Evolutionary conservation across 2,329 filamentous ascomycete species (phyloP).

Genomic region (Phyllosticta paracitricarpa): DNA sequence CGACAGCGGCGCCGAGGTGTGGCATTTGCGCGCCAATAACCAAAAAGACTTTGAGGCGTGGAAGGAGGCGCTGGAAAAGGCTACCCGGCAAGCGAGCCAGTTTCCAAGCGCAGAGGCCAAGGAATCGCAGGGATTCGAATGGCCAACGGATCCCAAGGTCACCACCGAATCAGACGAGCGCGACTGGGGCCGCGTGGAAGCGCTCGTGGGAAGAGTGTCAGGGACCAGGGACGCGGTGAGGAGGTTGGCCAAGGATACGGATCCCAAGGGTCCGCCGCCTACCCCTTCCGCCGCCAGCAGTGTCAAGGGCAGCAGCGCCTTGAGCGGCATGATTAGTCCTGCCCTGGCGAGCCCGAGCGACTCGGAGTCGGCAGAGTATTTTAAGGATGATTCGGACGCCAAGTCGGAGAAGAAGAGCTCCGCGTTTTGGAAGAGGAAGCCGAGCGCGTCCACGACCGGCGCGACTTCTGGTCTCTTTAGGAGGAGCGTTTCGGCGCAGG

Average conservation of each 20-base stretch:
- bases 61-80: conserved; percentile 75
- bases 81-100: conserved; percentile 46
- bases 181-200: conserved; percentile 82
- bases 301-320: conserved; percentile 14
- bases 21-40: conserved; percentile 81
- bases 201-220: conserved; percentile 73
- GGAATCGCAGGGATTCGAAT: conserved; percentile 19
- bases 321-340: conserved; percentile 11
- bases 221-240: conserved; percentile 83
- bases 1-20: conserved; percentile 92
- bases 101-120: conserved; percentile 19
- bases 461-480: conserved; percentile 33
- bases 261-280: conserved; percentile 41
- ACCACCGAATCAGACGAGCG: conserved; percentile 52
- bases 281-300: conserved; percentile 23
- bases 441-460: conserved; percentile 42
- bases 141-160: conserved; percentile 14
- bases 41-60: conserved; percentile 79
- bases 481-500: conserved; percentile 45
- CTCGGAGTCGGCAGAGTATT: conserved; percentile 46
- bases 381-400: conserved; percentile 24
- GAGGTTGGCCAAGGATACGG: conserved; percentile 75
- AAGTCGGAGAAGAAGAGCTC: conserved; percentile 50
- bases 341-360: conserved; percentile 29
- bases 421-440: conserved; percentile 83